Conservation (phyloP, 163 green algal genomes). For the Trebouxia gelatinosa region DNA sequence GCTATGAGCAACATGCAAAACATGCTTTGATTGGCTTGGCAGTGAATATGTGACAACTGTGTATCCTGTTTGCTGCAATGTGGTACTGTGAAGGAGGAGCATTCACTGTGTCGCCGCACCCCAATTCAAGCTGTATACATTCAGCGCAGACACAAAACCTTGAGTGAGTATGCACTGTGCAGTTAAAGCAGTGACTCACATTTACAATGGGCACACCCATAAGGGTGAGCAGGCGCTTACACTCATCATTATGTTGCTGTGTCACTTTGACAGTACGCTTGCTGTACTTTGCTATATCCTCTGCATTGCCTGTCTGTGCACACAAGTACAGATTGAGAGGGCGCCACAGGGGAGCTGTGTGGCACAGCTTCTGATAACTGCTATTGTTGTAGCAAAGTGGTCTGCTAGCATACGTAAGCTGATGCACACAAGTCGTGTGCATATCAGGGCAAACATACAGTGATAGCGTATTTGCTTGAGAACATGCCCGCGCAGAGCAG, state of each 20-base stretch:
- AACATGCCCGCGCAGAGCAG: too few species aligned
- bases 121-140: too few species aligned
- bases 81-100: too few species aligned
- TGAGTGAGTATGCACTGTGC: not conserved
- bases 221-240: slow-evolving; percentile 86
- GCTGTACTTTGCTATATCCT: slow-evolving; percentile 93
- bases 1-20: not conserved
- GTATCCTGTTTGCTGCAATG: too few species aligned
- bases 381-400: not conserved
- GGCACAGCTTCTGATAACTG: not conserved
- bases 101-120: too few species aligned
- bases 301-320: slow-evolving; percentile 75
- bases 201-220: slow-evolving; percentile 93
- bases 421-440: too few species aligned
- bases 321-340: not conserved
- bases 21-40: too few species aligned
- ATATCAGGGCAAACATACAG: too few species aligned
- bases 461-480: too few species aligned
- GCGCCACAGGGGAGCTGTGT: not conserved
- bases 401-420: too few species aligned
- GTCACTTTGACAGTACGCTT: slow-evolving; percentile 79
- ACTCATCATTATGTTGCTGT: slow-evolving; percentile 94
- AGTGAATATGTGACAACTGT: too few species aligned
- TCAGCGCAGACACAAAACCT: not conserved
- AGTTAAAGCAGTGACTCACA: slow-evolving; percentile 19